Evolutionary conservation across 139 green algal genomes (phyloP).

Genomic region (Chlamydomonas schloesseri): DNA sequence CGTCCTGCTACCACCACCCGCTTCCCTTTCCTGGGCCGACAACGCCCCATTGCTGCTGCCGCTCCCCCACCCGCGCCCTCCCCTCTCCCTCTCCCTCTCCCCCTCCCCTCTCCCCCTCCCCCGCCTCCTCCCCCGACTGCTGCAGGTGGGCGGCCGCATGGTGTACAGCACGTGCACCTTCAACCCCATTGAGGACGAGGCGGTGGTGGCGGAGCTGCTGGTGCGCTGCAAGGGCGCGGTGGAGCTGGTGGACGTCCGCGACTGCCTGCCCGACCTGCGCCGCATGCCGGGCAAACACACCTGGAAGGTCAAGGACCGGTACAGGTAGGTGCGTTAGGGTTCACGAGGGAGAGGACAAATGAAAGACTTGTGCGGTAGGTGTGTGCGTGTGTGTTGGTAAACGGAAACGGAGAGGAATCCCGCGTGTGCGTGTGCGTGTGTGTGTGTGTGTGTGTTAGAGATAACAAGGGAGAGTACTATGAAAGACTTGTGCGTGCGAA

Average conservation of each 20-base stretch:
- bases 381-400: no score
- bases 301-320: conserved; percentile 86
- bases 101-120: background rate
- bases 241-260: conserved; percentile 89
- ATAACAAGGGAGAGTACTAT: no score
- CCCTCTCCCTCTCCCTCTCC: background rate
- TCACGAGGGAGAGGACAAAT: no score
- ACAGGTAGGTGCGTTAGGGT: conserved; percentile 49
- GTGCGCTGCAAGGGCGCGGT: conserved; percentile 67
- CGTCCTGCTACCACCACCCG: no score
- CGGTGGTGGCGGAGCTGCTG: conserved; percentile 94
- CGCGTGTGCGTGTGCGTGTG: no score
- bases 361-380: no score
- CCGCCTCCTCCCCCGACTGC: no score
- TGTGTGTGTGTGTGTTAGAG: no score
- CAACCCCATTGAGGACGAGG: conserved; percentile 99
- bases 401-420: no score
- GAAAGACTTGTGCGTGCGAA: no score
- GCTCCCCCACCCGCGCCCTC: background rate
- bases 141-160: conserved; percentile 90
- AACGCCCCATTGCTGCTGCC: no score
- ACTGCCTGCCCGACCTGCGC: conserved; percentile 83
- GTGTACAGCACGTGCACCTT: conserved; percentile 99
- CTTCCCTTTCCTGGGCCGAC: no score
- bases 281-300: conserved; percentile 77